Evolutionary conservation across 768 basidiomycete species (phyloP).

Genomic region (Multifurca ochricompacta): DNA sequence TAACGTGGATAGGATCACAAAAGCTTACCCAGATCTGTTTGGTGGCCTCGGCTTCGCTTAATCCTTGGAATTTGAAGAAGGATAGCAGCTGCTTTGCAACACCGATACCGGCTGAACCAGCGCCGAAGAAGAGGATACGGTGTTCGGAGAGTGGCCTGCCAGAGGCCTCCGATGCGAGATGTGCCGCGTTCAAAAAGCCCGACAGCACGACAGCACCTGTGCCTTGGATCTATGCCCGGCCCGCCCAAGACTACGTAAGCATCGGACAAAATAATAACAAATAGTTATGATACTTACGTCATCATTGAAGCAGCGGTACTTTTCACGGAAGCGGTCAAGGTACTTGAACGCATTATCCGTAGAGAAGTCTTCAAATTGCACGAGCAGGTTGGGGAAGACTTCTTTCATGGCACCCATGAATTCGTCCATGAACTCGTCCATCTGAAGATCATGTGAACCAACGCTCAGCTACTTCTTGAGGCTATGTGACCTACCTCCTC

Average conservation of each 20-base stretch:
- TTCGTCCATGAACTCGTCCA: conserved; percentile 84
- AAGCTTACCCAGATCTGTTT: conserved; percentile 57
- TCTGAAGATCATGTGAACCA: conserved; percentile 44
- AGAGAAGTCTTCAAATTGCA: conserved; percentile 93
- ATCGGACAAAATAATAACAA: no score
- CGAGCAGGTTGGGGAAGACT: conserved; percentile 71
- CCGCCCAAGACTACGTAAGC: neutral
- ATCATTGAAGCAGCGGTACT: conserved; percentile 81
- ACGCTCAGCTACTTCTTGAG: conserved; percentile 28
- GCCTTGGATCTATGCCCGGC: conserved; percentile 29
- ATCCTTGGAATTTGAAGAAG: conserved; percentile 78
- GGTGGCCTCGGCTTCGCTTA: conserved; percentile 70
- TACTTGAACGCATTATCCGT: conserved; percentile 88
- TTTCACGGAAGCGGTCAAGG: conserved; percentile 63
- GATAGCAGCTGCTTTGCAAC: conserved; percentile 84
- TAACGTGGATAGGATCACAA: no score
- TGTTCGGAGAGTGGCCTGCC: conserved; percentile 62
- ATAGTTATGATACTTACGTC: conserved; percentile 52
- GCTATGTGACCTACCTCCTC: conserved; percentile 24
- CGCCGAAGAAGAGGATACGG: conserved; percentile 87
- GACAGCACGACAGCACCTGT: conserved; percentile 89
- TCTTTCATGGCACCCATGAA: conserved; percentile 79
- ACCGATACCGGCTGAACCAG: conserved; percentile 87
- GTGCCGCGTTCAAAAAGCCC: conserved; percentile 87
- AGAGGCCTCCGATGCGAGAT: conserved; percentile 60